Conservation (phyloP, 108 stramenopile species). For the Mediolabrus comicus region DNA sequence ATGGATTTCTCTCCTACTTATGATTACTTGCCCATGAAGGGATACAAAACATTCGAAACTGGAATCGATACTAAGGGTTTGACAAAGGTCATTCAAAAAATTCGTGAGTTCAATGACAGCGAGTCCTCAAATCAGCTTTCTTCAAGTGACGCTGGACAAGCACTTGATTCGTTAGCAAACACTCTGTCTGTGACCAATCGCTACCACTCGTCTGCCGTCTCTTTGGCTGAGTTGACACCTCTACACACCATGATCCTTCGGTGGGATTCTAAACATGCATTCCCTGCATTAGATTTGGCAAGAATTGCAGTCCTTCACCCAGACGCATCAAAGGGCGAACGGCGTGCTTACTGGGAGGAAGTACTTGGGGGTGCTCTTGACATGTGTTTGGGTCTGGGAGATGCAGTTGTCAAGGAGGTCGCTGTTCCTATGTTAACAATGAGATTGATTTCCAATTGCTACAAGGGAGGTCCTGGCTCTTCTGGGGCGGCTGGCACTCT, state of each 20-base stretch:
- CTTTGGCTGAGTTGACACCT: slow-evolving; percentile 43
- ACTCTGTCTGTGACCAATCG: slow-evolving; percentile 72
- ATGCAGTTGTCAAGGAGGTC: slow-evolving; percentile 45
- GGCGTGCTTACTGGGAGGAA: slow-evolving; percentile 55
- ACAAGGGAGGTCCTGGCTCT: slow-evolving; percentile 73
- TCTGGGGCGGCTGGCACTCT: slow-evolving; percentile 48
- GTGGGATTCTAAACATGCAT: slow-evolving; percentile 54
- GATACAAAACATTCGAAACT: slow-evolving; percentile 72
- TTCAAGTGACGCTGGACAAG: slow-evolving; percentile 24
- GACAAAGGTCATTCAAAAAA: slow-evolving; percentile 72
- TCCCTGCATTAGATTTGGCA: slow-evolving; percentile 84
- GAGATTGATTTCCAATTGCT: slow-evolving; percentile 74
- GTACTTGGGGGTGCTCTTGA: slow-evolving; percentile 32
- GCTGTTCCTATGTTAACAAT: slow-evolving; percentile 86
- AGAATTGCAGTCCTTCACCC: slow-evolving; percentile 73
- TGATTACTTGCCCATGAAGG: slow-evolving; percentile 66
- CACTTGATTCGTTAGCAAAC: slow-evolving; percentile 38
- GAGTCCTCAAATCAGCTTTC: slow-evolving; percentile 31
- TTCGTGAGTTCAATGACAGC: slow-evolving; percentile 55
- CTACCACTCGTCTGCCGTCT: slow-evolving; percentile 73
- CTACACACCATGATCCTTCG: slow-evolving; percentile 56
- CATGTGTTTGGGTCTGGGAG: slow-evolving; percentile 37
- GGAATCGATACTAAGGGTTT: slow-evolving; percentile 61
- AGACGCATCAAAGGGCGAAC: slow-evolving; percentile 50
- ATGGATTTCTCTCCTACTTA: slow-evolving; percentile 39